Conservation (phyloP, 2,329 filamentous ascomycete species). For the Phoma herbarum region DNA sequence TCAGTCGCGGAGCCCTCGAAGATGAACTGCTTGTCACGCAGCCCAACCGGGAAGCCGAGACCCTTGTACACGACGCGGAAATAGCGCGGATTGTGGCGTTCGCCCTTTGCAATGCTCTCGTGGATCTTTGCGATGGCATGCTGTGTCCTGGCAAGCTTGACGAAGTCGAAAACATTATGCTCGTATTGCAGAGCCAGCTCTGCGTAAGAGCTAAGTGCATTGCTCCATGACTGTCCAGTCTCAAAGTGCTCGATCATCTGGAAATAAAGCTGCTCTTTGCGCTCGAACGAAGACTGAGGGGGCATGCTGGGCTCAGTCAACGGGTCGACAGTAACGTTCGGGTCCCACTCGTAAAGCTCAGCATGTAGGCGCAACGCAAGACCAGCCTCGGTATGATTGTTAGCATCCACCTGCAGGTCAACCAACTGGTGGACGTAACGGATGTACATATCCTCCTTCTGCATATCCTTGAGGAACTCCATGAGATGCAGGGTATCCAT, state of each 20-base stretch:
- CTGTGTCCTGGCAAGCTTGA: constrained; percentile 88
- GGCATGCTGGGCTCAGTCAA: constrained; percentile 80
- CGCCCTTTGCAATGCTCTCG: constrained; percentile 84
- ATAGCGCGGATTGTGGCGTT: constrained; percentile 81
- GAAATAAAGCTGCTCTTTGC: constrained; percentile 91
- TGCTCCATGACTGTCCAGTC: constrained; percentile 92
- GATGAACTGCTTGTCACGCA: constrained; percentile 91
- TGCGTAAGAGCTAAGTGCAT: constrained; percentile 85
- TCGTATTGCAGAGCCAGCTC: constrained; percentile 94
- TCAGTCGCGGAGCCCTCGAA: constrained; percentile 85
- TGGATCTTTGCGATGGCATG: constrained; percentile 92
- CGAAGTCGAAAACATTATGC: constrained; percentile 86
- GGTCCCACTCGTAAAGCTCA: constrained; percentile 92
- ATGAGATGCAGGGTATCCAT: constrained; percentile 90
- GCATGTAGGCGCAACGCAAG: constrained; percentile 89
- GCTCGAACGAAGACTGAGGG: constrained; percentile 85
- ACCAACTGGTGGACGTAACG: constrained; percentile 94
- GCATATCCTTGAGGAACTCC: constrained; percentile 96
- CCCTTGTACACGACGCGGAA: constrained; percentile 92
- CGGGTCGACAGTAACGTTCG: constrained; percentile 69
- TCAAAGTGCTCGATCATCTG: constrained; percentile 95
- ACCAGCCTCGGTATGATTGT: constrained; percentile 87
- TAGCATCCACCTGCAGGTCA: constrained; percentile 74
- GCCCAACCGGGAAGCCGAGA: constrained; percentile 80
- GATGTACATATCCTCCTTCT: constrained; percentile 96